A percentile compares a stretch with the other conserved stretches of the same genome.
These are phyloP conservation scores for Lasiodiplodia citricola DNA, from an alignment of 2,329 filamentous ascomycete species.

Conservation along the genomic window DNA sequence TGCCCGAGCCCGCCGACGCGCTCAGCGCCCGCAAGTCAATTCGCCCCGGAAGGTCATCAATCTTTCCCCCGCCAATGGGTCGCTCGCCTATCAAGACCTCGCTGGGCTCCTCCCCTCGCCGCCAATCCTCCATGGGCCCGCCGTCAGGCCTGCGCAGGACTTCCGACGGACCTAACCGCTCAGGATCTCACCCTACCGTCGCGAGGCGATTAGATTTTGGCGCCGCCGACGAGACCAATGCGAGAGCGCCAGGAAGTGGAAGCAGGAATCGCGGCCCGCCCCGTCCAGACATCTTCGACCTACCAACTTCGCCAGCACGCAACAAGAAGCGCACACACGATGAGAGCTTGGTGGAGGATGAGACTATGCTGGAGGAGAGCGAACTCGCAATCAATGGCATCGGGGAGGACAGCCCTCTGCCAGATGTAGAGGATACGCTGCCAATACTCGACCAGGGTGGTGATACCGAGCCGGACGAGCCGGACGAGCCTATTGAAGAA, in stretches of 20 bases:
- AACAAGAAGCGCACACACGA: conserved; percentile 37
- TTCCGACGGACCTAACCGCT: conserved; percentile 37
- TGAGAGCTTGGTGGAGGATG: conserved; percentile 41
- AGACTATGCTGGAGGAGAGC: conserved; percentile 38
- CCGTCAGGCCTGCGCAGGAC: conserved; percentile 56
- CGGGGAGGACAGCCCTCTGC: conserved; percentile 38
- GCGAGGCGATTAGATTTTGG: conserved; percentile 63
- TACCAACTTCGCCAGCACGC: conserved; percentile 40
- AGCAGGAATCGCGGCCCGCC: conserved; percentile 36
- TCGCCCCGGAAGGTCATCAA: conserved; percentile 47
- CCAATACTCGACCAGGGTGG: conserved; percentile 34
- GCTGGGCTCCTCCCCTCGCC: conserved; percentile 63
- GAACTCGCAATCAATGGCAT: conserved; percentile 30
- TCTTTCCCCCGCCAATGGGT: conserved; percentile 57
- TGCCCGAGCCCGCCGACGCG: conserved; percentile 54
- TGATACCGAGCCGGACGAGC: conserved; percentile 35
- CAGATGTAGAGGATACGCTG: conserved; percentile 38
- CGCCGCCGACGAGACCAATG: conserved; percentile 34
- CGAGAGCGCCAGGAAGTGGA: conserved; percentile 37
- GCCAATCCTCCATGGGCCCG: conserved; percentile 63
- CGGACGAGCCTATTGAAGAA: conserved; percentile 27
- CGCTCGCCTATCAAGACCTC: conserved; percentile 69
- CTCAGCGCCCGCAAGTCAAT: conserved; percentile 51
- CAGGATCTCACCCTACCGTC: conserved; percentile 48
- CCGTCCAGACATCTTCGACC: conserved; percentile 39